Evolutionary conservation across 2,329 filamentous ascomycete genomes (phyloP).

Genomic region (Raffaelea deltoideospora): DNA sequence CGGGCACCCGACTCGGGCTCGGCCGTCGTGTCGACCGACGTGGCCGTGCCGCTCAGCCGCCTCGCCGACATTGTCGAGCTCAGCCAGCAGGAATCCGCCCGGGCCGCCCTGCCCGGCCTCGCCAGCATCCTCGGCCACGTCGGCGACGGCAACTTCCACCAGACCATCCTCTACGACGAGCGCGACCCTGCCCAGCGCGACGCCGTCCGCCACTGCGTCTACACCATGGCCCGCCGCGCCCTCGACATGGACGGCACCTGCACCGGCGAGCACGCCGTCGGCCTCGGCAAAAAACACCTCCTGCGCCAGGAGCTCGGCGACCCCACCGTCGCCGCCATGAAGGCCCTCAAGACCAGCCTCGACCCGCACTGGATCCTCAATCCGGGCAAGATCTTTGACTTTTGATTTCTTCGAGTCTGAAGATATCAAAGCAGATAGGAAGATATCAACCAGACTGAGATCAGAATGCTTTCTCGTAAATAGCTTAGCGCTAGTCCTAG

Average conservation of each 20-base stretch:
- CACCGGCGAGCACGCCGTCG: conserved; percentile 58
- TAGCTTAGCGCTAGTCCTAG: too few relatives aligned
- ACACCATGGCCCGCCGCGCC: conserved; percentile 55
- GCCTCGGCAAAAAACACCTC: conserved; percentile 44
- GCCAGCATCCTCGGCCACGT: conserved; percentile 59
- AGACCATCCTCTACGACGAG: background rate
- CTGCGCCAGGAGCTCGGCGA: conserved; percentile 48
- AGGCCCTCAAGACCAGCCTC: conserved; percentile 44
- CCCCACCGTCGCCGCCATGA: conserved; percentile 52
- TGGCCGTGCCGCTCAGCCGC: conserved; percentile 61
- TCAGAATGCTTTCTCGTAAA: too few relatives aligned
- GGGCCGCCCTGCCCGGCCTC: conserved; percentile 27
- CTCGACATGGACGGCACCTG: conserved; percentile 58
- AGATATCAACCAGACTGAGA: too few relatives aligned
- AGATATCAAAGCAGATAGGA: too few relatives aligned
- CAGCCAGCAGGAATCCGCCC: background rate
- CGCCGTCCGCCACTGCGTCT: conserved; percentile 42
- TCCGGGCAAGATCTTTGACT: conserved; percentile 53
- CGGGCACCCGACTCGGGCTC: conserved; percentile 38
- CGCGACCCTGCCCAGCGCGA: conserved; percentile 32
- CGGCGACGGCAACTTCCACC: conserved; percentile 60
- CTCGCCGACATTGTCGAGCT: conserved; percentile 53
- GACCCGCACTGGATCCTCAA: conserved; percentile 55
- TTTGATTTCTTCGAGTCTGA: too few relatives aligned
- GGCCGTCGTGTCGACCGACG: conserved; percentile 67